Evolutionary conservation across 768 basidiomycete genomes (phyloP), one percentile per base, ranked within the genome.

Genomic region (Leucosporidium yakuticum): DNA sequence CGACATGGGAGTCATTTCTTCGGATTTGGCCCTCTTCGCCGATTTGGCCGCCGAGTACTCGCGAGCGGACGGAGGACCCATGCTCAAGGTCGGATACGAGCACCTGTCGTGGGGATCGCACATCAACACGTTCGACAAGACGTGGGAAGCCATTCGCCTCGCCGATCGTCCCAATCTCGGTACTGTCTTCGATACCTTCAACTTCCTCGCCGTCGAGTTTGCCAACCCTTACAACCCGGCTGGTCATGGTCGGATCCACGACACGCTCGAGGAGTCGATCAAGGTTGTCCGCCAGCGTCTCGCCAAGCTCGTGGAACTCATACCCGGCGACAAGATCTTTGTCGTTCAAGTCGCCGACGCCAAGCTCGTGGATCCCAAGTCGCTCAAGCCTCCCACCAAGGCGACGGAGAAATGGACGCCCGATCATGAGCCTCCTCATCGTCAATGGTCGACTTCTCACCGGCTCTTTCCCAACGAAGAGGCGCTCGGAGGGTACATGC

Each of bases 391-490:
- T 11, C 62, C 62, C 17, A 63, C 62, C 12, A 23, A 4, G 4
- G 34, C 62, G 6, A 29, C 32, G 6, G 53, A 63, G 53, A 55
- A 54, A 53, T 67, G 62, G 54, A 64, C 60, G 19, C 62, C 61
- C 58, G 36, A 54, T 17, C 60, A 60, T 53, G 54, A 49, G 25
- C 67, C 68, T 56, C 51, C 48, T 29, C 25, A 57, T 34, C 86
- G 80, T 77, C 80, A 77, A 5, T 85, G 82, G 48, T 84, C 86
- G 60, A 80, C 79, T 20, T 78, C 79, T 48, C 76, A 88, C 34
- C 85, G 86, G 3, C 78, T 77, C 56, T 88, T 86, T 80, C 85
- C 86, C 1, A 75, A 80, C 76, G 84, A 80, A 61, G 64, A 21
- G 44, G 3, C 21, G 23, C 36, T 88, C 73, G 86, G 85, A 36